Evolutionary conservation across 768 basidiomycete species (phyloP).

Genomic region (Pulveroboletus sp.): DNA sequence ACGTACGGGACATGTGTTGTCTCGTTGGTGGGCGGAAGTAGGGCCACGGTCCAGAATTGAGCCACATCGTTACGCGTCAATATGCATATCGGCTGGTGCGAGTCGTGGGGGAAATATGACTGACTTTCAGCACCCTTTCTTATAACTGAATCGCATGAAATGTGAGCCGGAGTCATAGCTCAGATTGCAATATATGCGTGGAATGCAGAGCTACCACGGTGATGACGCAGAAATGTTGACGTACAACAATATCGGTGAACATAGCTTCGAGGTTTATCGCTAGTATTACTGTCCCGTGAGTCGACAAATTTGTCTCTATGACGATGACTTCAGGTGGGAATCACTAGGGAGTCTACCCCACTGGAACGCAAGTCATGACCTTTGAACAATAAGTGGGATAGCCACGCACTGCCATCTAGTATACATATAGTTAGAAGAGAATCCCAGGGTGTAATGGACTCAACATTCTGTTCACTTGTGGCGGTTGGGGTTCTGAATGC

Average conservation of each 20-base stretch:
- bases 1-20: constrained; percentile 6
- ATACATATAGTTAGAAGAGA: constrained; percentile 4
- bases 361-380: too few relatives aligned
- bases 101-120: neutral
- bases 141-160: constrained; percentile 5
- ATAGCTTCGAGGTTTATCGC: constrained; percentile 4
- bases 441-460: neutral
- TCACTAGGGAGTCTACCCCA: neutral
- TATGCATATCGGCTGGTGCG: too few relatives aligned
- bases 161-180: constrained; percentile 18
- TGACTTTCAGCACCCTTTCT: neutral
- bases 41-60: neutral
- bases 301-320: neutral
- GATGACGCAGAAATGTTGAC: constrained; percentile 12
- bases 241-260: constrained; percentile 47
- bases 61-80: neutral
- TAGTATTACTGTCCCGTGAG: neutral
- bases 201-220: constrained; percentile 4
- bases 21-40: neutral
- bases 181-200: neutral
- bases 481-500: too few relatives aligned
- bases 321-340: neutral
- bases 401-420: too few relatives aligned
- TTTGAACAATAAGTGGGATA: too few relatives aligned
- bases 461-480: neutral